Evolutionary conservation across 768 basidiomycete species (phyloP).

Genomic region (Goffeauzyma gilvescens): DNA sequence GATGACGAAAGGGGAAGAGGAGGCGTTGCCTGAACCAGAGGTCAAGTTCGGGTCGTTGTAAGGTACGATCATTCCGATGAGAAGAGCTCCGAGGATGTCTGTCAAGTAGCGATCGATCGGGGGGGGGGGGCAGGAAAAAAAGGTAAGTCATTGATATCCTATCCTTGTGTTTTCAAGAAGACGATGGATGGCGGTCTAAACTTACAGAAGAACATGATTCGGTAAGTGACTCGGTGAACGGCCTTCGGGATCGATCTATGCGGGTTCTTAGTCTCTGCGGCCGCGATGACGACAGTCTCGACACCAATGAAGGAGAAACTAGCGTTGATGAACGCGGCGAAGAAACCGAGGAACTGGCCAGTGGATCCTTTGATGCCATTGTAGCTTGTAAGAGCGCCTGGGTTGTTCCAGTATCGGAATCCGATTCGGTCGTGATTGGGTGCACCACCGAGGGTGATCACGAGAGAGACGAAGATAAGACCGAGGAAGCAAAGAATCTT

Average conservation of each 20-base stretch:
- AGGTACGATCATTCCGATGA: slow-evolving; percentile 29
- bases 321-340: slow-evolving; percentile 39
- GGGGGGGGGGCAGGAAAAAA: too few relatives aligned
- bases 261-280: slow-evolving; percentile 59
- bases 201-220: slow-evolving; percentile 8
- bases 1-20: slow-evolving; percentile 31
- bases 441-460: slow-evolving; percentile 19
- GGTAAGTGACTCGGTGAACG: slow-evolving; percentile 47
- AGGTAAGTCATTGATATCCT: slow-evolving; percentile 2
- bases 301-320: slow-evolving; percentile 46
- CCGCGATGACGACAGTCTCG: slow-evolving; percentile 37
- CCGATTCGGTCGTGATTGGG: slow-evolving; percentile 14
- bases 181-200: not conserved
- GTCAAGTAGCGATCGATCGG: too few relatives aligned
- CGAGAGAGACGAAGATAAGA: slow-evolving; percentile 14
- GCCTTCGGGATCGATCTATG: slow-evolving; percentile 62
- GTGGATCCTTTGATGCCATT: slow-evolving; percentile 11
- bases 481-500: slow-evolving; percentile 13
- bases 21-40: slow-evolving; percentile 19
- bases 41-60: slow-evolving; percentile 15
- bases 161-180: slow-evolving; percentile 3
- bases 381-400: slow-evolving; percentile 15
- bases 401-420: slow-evolving; percentile 17
- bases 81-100: slow-evolving; percentile 17
- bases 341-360: slow-evolving; percentile 27